Conservation (phyloP, 495 filamentous ascomycete genomes). For the Xylaria flabelliformis region DNA sequence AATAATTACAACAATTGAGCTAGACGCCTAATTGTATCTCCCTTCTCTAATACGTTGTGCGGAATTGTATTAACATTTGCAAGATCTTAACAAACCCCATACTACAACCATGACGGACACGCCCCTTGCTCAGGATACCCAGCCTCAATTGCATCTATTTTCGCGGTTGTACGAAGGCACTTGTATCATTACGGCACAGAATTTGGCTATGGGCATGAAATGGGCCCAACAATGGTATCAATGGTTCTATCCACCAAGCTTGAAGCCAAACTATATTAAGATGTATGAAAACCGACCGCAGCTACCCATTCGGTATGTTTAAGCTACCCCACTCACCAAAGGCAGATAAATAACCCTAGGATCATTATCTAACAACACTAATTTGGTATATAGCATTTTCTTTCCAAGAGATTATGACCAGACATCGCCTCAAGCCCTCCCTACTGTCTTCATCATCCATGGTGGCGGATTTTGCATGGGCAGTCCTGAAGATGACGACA, state of each 20-base stretch:
- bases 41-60: neutral
- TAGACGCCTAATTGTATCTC: neutral
- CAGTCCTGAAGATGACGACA: neutral
- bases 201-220: neutral
- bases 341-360: neutral
- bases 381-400: slow-evolving; percentile 35
- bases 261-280: neutral
- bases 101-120: neutral
- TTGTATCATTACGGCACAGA: neutral
- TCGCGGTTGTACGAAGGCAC: neutral
- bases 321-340: neutral
- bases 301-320: neutral
- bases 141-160: neutral
- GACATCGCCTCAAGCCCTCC: slow-evolving; percentile 35
- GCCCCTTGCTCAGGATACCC: neutral
- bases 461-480: slow-evolving; percentile 52
- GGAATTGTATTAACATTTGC: neutral
- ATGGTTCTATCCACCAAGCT: slow-evolving; percentile 28
- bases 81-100: neutral
- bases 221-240: slow-evolving; percentile 37
- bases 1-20: neutral
- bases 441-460: slow-evolving; percentile 47
- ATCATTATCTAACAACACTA: neutral
- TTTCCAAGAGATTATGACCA: slow-evolving; percentile 39
- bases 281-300: slow-evolving; percentile 1